Evolutionary conservation across 371 early-diverging fungal genomes (phyloP), one percentile per base, ranked within the genome.

Genomic region (Mortierella sp.): DNA sequence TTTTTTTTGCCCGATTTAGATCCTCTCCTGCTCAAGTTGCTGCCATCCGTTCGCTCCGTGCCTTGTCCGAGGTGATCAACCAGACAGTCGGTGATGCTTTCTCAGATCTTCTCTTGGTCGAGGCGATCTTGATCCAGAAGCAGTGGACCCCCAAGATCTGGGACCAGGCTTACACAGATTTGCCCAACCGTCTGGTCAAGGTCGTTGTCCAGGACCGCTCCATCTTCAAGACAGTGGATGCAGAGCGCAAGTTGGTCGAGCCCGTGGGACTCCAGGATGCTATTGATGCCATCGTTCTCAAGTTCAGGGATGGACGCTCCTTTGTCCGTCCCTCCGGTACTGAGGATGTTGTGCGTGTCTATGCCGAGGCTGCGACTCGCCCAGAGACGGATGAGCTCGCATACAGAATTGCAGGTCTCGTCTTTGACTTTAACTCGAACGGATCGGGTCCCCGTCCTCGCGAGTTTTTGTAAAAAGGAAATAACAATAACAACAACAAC

Each of bases 291-390:
- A 83, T 93, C 63, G 95, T 97, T 9, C 86, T 87, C 52, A 95
- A 96, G 82, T 94, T 91, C 81, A 83, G 82, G 26, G 85, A 90
- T 45, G 99, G 98, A 50, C 88, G 99, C 52, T 92, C 96, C 7
- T 98, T 99, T 87, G 99, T 98, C 29, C 90, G 97, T 70, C 99
- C 99, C 43, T 98, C 98, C n/a, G 99, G 99, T 28, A 99, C 99
- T 21, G 99, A 99, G 84, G 99, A 99, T 84, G 93, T 98, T 28
- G 98, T 99, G 30, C 91, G 99, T 60, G 95, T 99, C 19, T 99
- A 98, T 84, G 98, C 98, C 45, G 99, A 99, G 85, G 99, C 99
- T 14, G 94, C 94, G 28, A 96, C 97, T 4, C 90, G 91, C 55
- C 82, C 91, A 7, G 95, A 93, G 75, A 91, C 91, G 48, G 95